These are phyloP conservation scores for Paratinospora sagittata DNA, from an alignment of 164 flowering plant species.

Conservation along the genomic window DNA sequence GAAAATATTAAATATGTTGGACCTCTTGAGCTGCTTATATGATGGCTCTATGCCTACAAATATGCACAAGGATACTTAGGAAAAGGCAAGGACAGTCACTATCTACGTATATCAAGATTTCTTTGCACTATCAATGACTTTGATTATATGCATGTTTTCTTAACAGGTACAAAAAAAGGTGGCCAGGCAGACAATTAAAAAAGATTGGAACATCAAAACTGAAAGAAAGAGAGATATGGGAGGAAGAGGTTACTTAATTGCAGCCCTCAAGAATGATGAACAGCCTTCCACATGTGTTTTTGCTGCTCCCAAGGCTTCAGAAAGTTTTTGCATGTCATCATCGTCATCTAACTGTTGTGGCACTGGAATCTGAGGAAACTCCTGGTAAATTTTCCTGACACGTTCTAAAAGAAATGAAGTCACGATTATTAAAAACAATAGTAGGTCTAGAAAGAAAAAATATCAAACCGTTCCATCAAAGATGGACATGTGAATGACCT, in stretches of 20 bases:
- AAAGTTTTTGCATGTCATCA: constrained; percentile 71
- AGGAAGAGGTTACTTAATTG: constrained; percentile 46
- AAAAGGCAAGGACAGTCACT: too few relatives aligned
- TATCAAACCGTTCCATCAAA: too few relatives aligned
- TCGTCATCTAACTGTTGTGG: constrained; percentile 71
- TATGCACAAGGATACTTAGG: too few relatives aligned
- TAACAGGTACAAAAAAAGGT: neutral
- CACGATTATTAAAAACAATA: constrained; percentile 13
- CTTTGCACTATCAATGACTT: neutral
- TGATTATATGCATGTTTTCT: neutral
- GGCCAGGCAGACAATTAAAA: neutral
- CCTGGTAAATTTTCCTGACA: constrained; percentile 70
- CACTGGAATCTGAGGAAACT: constrained; percentile 63
- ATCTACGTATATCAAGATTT: neutral
- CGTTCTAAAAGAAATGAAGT: constrained; percentile 50
- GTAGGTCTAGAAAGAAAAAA: neutral
- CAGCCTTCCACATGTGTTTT: constrained; percentile 82
- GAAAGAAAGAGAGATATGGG: neutral
- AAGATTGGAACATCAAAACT: neutral
- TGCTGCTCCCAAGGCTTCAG: constrained; percentile 86
- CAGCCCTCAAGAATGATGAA: constrained; percentile 82
- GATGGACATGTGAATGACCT: neutral
- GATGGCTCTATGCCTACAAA: too few relatives aligned
- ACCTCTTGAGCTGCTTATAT: too few relatives aligned
- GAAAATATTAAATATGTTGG: too few relatives aligned